phyloP scores from a whole-genome alignment of 1,284 basidiomycete species.

The Retiboletus fuscus region DNA sequence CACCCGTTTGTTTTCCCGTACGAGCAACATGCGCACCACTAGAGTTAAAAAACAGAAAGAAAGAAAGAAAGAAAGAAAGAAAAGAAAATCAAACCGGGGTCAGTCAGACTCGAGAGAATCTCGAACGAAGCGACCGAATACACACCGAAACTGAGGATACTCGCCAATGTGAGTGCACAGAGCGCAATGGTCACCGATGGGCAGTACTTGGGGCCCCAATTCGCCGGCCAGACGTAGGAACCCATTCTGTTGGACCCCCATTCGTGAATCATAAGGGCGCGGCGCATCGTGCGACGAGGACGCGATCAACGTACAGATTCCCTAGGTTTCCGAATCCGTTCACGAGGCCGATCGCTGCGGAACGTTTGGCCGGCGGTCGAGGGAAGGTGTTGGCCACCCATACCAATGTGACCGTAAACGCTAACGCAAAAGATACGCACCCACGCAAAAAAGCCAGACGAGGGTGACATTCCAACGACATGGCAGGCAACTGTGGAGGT shows the following conservation, averaged over 20 bases:
- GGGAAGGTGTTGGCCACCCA: conserved; percentile 71
- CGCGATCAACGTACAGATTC: conserved; percentile 50
- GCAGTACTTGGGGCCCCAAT: conserved; percentile 64
- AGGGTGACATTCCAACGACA: neutral
- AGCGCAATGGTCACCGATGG: conserved; percentile 64
- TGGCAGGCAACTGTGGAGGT: neutral
- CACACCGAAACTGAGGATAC: conserved; percentile 54
- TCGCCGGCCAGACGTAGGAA: conserved; percentile 64
- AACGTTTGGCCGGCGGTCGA: conserved; percentile 71
- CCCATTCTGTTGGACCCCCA: conserved; percentile 53
- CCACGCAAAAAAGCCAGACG: neutral
- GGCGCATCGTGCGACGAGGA: neutral
- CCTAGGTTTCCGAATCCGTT: conserved; percentile 51
- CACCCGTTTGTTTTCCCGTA: conserved; percentile 58
- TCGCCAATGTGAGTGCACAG: conserved; percentile 54
- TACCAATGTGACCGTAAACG: conserved; percentile 71
- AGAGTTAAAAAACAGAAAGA: neutral
- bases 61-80: too few species aligned
- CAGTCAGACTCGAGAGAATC: neutral
- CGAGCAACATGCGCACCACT: conserved; percentile 62
- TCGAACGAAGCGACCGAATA: neutral
- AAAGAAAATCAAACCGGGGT: neutral
- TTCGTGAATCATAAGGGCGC: conserved; percentile 3
- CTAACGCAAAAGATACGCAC: conserved; percentile 44
- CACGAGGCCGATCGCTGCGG: conserved; percentile 57